These are phyloP conservation scores for Lichtheimia hyalospora DNA, from an alignment of 371 early-diverging fungal genomes.

Conservation along the genomic window DNA sequence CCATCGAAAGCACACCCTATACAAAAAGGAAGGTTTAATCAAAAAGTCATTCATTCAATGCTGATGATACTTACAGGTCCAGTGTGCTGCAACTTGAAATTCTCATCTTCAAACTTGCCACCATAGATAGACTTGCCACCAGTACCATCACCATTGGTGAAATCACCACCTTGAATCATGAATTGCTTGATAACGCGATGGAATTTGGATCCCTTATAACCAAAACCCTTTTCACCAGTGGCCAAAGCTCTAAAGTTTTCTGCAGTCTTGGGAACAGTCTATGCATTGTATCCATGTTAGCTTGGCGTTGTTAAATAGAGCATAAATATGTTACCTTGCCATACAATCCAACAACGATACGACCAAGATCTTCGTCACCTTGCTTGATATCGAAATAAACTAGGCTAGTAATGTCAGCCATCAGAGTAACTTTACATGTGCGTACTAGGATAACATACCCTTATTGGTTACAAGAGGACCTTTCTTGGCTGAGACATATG, in stretches of 20 bases:
- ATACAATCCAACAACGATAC: constrained; percentile 83
- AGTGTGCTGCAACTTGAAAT: constrained; percentile 86
- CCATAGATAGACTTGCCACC: constrained; percentile 97
- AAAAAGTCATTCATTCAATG: neutral
- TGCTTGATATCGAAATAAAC: constrained; percentile 92
- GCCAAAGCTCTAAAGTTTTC: constrained; percentile 92
- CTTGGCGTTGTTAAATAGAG: neutral
- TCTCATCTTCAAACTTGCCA: constrained; percentile 92
- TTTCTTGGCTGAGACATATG: constrained; percentile 43
- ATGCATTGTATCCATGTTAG: neutral
- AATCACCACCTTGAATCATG: constrained; percentile 88
- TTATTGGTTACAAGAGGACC: constrained; percentile 50
- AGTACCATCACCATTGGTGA: constrained; percentile 84
- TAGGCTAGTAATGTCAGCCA: constrained; percentile 25
- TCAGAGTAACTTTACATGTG: neutral
- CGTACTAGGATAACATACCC: constrained; percentile 18
- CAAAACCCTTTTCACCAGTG: constrained; percentile 77
- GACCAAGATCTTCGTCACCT: constrained; percentile 79
- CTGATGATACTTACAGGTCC: constrained; percentile 54
- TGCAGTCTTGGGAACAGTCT: constrained; percentile 81
- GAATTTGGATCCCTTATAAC: constrained; percentile 87
- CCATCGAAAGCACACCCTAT: constrained; percentile 89
- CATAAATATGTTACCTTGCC: constrained; percentile 50
- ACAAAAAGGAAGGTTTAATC: constrained; percentile 25
- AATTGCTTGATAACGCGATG: constrained; percentile 91